These are phyloP conservation scores for Phycomyces nitens DNA, from an alignment of 192 early-diverging fungal genomes.

Conservation along the genomic window DNA sequence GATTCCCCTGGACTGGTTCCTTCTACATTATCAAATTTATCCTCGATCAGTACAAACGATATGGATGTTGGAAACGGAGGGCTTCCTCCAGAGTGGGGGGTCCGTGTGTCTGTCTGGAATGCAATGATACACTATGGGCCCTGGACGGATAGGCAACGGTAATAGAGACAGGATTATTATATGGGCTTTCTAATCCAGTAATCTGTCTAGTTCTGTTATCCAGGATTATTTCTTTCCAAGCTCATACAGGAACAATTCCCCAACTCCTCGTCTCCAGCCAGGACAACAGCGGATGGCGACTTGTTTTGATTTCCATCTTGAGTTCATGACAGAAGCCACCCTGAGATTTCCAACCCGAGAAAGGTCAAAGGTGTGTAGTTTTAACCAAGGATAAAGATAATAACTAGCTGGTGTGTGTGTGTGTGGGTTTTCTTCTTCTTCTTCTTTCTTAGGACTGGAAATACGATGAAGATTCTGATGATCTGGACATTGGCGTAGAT, in stretches of 20 bases:
- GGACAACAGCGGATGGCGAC: conserved; percentile 58
- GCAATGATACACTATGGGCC: conserved; percentile 72
- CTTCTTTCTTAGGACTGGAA: conserved; percentile 57
- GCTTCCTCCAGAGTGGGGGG: conserved; percentile 67
- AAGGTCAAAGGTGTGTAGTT: conserved; percentile 57
- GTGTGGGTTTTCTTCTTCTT: not conserved
- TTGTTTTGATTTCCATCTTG: conserved; percentile 53
- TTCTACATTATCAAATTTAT: not conserved
- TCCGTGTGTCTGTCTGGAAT: conserved; percentile 55
- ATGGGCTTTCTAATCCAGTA: conserved; percentile 3
- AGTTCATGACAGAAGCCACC: conserved; percentile 56
- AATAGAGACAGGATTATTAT: not conserved
- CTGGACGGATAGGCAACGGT: conserved; percentile 78
- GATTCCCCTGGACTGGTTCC: conserved; percentile 62
- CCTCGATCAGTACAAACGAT: not conserved
- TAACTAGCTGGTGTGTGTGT: not conserved
- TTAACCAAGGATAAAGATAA: not conserved
- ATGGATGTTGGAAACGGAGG: conserved; percentile 48
- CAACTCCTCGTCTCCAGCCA: conserved; percentile 43
- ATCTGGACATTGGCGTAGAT: conserved; percentile 18
- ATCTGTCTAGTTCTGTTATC: conserved; percentile 40
- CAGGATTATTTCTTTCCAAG: conserved; percentile 75
- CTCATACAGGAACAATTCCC: conserved; percentile 48
- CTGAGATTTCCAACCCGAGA: conserved; percentile 67
- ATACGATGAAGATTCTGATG: conserved; percentile 36